These are phyloP conservation scores for Trametes cingulata DNA, from an alignment of 768 basidiomycete species.

Conservation along the genomic window DNA sequence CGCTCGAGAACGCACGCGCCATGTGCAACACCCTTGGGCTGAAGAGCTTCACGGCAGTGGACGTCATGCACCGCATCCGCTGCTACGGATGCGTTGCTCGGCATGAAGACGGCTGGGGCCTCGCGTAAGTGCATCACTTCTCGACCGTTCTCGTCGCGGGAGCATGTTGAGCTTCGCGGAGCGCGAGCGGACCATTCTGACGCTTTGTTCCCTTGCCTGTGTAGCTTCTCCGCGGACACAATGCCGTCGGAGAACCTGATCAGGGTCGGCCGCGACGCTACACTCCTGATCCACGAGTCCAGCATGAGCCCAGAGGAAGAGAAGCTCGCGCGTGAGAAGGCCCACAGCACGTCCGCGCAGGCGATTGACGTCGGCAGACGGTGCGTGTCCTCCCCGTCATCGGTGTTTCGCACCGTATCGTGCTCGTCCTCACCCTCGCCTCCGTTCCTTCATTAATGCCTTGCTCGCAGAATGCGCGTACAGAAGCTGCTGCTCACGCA, in stretches of 20 bases:
- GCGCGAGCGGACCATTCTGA: not conserved
- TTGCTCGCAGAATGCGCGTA: conserved; percentile 71
- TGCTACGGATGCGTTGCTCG: conserved; percentile 73
- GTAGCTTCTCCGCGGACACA: conserved; percentile 92
- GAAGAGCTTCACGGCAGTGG: conserved; percentile 61
- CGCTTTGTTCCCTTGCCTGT: conserved; percentile 22
- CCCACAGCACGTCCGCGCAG: conserved; percentile 89
- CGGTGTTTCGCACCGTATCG: not conserved
- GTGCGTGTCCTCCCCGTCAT: conserved; percentile 41
- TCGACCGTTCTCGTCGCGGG: not conserved
- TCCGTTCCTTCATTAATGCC: not conserved
- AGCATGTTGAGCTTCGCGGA: not conserved
- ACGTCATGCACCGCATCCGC: conserved; percentile 69
- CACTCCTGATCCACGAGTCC: conserved; percentile 91
- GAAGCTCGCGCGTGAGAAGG: conserved; percentile 71
- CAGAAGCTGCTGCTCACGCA: conserved; percentile 88
- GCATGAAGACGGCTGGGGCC: conserved; percentile 73
- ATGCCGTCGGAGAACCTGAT: conserved; percentile 71
- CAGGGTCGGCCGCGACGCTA: conserved; percentile 62
- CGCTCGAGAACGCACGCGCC: conserved; percentile 39
- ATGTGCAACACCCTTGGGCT: conserved; percentile 60
- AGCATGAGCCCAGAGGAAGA: conserved; percentile 86
- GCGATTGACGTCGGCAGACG: conserved; percentile 75
- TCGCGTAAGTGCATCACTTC: conserved; percentile 54
- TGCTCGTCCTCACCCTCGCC: not conserved